Evolutionary conservation across 148 eudicot species (phyloP).

Genomic region (Dianthus caryophyllus): DNA sequence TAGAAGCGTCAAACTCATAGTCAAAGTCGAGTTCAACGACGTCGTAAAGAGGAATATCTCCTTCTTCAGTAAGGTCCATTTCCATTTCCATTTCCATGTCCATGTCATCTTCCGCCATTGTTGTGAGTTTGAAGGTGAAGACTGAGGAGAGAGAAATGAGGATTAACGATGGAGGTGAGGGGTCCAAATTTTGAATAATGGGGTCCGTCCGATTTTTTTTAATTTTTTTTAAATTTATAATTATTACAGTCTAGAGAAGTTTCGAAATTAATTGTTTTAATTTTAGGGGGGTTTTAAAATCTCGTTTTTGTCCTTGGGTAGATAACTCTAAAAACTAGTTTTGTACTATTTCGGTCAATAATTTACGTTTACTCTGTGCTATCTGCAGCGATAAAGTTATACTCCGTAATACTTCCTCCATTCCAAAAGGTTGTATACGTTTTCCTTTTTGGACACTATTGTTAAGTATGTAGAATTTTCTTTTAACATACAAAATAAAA

Average conservation of each 20-base stretch:
- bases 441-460: too few relatives aligned
- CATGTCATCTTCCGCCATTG: slow-evolving; percentile 50
- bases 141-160: slow-evolving; percentile 1
- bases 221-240: too few relatives aligned
- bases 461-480: too few relatives aligned
- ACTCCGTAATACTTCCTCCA: too few relatives aligned
- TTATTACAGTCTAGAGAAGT: not conserved
- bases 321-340: too few relatives aligned
- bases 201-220: not conserved
- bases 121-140: too few relatives aligned
- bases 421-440: too few relatives aligned
- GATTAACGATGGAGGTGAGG: not conserved
- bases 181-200: slow-evolving; percentile 37
- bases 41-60: slow-evolving; percentile 23
- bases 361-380: too few relatives aligned
- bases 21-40: slow-evolving; percentile 66
- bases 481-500: too few relatives aligned
- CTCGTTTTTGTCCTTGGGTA: slow-evolving; percentile 10
- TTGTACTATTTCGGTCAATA: too few relatives aligned
- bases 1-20: slow-evolving; percentile 71
- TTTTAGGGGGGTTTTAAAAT: not conserved
- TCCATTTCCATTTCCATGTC: slow-evolving; percentile 27
- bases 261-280: not conserved
- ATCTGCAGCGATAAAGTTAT: too few relatives aligned
- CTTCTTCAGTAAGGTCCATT: slow-evolving; percentile 8